Percentiles rank a stretch among this genome's conserved stretches.
phyloP scores from a whole-genome alignment of 352 stramenopile genomes.

The Pythium volutum region DNA sequence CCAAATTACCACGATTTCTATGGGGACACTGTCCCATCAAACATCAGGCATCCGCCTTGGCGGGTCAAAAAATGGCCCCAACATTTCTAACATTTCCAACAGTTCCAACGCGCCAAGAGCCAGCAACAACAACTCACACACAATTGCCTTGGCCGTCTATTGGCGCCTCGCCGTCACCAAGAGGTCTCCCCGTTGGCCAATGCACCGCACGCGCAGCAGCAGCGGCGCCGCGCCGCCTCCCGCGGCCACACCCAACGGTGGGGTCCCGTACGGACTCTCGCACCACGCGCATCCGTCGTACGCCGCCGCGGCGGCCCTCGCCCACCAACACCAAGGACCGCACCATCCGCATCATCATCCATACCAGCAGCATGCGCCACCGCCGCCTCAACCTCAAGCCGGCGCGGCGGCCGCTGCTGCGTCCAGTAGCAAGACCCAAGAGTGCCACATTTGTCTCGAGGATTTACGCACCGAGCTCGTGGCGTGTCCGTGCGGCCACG shows the following conservation, averaged over 20 bases:
- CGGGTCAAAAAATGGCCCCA: no score
- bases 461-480: constrained; percentile 60
- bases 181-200: not conserved
- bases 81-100: not conserved
- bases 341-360: not conserved
- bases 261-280: not conserved
- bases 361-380: not conserved
- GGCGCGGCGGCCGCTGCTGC: not conserved
- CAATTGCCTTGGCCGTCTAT: not conserved
- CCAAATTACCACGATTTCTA: not conserved
- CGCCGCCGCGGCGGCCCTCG: not conserved
- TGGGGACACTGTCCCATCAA: no score
- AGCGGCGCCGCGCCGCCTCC: not conserved
- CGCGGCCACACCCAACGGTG: not conserved
- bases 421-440: constrained; percentile 34
- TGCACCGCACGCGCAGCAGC: constrained; percentile 24
- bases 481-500: constrained; percentile 63
- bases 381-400: not conserved
- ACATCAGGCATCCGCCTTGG: no score
- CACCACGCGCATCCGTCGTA: not conserved
- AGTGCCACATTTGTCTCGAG: constrained; percentile 84
- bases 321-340: not conserved
- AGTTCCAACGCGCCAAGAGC: not conserved
- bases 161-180: not conserved
- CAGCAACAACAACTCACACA: not conserved